A percentile compares a stretch with the other conserved stretches of the same genome.
phyloP scores from a whole-genome alignment of 257 asterid genomes.

The Marsdenia floribunda region DNA sequence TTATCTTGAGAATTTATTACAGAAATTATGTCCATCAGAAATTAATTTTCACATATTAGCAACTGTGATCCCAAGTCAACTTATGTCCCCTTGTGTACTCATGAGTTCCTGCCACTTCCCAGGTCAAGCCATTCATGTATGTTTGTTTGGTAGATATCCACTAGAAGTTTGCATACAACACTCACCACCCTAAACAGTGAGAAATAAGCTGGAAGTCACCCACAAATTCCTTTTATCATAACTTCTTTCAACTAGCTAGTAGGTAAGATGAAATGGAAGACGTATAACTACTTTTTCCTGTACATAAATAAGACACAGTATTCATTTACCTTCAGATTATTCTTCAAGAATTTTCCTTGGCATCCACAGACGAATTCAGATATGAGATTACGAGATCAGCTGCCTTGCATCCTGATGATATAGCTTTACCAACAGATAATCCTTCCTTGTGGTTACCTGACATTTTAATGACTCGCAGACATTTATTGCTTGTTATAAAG shows the following conservation, averaged over 20 bases:
- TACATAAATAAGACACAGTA: background rate
- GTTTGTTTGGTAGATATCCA: background rate
- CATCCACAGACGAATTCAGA: constrained; percentile 38
- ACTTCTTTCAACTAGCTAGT: background rate
- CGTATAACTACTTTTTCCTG: background rate
- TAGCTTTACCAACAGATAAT: constrained; percentile 87
- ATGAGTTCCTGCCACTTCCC: background rate
- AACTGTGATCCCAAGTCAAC: background rate
- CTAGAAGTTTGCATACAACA: background rate
- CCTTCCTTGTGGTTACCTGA: constrained; percentile 94
- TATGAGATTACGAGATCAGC: constrained; percentile 87
- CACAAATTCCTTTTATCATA: background rate
- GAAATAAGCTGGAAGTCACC: background rate
- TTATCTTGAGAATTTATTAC: background rate
- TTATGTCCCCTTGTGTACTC: background rate
- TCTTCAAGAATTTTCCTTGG: constrained; percentile 12
- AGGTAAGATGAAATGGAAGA: background rate
- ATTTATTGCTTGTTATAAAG: background rate
- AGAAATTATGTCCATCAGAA: background rate
- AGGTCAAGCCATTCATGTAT: background rate
- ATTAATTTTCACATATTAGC: background rate
- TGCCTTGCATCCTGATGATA: constrained; percentile 76
- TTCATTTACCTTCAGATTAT: background rate
- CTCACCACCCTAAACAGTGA: background rate
- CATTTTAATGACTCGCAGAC: constrained; percentile 14